Conservation (phyloP, 345 rosid genomes). For the Eucalyptus guilfoylei region DNA sequence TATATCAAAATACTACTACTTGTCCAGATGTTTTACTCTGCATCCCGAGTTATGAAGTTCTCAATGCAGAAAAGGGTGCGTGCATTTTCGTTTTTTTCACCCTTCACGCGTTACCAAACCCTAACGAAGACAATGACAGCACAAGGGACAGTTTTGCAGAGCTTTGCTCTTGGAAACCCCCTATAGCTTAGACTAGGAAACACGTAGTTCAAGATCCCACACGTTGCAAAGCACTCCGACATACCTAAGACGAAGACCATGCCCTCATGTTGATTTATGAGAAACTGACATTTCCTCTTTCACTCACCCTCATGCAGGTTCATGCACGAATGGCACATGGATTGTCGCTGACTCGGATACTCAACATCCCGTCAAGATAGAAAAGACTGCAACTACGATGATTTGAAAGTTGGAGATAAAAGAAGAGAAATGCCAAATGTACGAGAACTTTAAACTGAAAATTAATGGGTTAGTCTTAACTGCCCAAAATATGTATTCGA, state of each 20-base stretch:
- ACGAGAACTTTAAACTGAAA: neutral
- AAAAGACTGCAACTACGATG: neutral
- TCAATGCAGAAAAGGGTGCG: neutral
- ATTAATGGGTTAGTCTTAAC: neutral
- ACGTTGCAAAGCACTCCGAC: neutral
- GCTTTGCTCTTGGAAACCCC: neutral
- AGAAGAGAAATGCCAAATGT: neutral
- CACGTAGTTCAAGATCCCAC: neutral
- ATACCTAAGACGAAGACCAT: neutral
- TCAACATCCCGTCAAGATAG: neutral
- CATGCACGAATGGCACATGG: neutral
- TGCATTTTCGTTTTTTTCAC: neutral
- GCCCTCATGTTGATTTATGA: neutral
- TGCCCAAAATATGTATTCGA: neutral
- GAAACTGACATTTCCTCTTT: neutral
- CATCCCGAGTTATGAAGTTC: neutral
- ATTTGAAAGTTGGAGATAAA: neutral
- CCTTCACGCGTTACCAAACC: neutral
- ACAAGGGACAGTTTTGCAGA: neutral
- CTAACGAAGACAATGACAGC: neutral
- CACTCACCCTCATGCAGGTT: neutral
- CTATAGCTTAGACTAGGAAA: neutral
- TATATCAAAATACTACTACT: too few species aligned
- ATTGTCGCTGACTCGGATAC: neutral
- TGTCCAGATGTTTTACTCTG: neutral